phyloP scores from a whole-genome alignment of 2,329 filamentous ascomycete genomes.

The Colletotrichum sp. region DNA sequence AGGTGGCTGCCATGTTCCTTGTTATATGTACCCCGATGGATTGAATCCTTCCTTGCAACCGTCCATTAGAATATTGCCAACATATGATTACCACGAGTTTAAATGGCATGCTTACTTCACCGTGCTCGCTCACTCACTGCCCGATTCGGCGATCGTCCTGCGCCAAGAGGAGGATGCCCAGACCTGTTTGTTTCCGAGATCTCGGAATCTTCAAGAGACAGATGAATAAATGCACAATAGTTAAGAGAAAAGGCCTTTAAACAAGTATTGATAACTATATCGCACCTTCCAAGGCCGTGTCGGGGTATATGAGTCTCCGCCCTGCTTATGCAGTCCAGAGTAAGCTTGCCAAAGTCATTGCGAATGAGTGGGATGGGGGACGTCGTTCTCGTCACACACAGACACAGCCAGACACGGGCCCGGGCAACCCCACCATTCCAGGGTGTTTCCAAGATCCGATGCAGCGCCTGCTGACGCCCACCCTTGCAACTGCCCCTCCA shows the following conservation, averaged over 20 bases:
- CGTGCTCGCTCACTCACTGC: background rate
- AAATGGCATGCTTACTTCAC: background rate
- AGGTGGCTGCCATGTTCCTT: slow-evolving; percentile 2
- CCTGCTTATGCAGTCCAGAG: background rate
- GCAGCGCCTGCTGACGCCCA: slow-evolving; percentile 11
- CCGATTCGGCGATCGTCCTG: background rate
- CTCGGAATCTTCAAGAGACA: background rate
- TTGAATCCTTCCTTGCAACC: background rate
- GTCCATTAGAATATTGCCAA: background rate
- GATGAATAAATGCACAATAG: background rate
- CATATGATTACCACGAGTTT: background rate
- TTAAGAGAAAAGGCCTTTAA: no score
- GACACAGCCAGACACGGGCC: background rate
- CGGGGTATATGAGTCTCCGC: background rate
- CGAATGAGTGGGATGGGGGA: background rate
- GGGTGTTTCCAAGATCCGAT: slow-evolving; percentile 20
- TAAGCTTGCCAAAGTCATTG: background rate
- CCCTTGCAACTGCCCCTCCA: slow-evolving; percentile 1
- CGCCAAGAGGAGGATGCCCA: background rate
- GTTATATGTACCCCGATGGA: background rate
- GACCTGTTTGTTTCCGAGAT: background rate
- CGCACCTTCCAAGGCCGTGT: background rate
- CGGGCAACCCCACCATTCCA: slow-evolving; percentile 16
- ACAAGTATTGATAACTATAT: background rate
- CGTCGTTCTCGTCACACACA: background rate